Conservation (phyloP, 208 protist genomes). For the Herpetomonas tarakana region DNA sequence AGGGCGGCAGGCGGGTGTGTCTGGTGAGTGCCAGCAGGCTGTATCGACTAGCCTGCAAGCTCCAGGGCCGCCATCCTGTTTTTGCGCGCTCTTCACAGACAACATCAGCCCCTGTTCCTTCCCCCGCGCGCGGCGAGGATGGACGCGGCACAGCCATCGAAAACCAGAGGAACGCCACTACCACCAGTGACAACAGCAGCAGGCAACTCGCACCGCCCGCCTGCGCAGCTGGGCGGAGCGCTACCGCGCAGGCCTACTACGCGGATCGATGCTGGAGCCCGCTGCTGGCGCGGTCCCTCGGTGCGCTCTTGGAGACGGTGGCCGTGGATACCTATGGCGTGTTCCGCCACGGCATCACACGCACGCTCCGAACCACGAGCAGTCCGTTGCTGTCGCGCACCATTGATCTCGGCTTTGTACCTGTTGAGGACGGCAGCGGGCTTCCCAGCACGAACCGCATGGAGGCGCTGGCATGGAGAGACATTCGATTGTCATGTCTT, state of each 20-base stretch:
- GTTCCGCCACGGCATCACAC: constrained; percentile 5
- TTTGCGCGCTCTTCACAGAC: neutral
- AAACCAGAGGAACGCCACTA: no score
- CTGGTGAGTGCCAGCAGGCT: constrained; percentile 23
- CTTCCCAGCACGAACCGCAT: no score
- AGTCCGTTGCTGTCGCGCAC: neutral
- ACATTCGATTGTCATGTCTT: no score
- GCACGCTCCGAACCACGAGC: neutral
- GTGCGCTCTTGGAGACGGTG: constrained; percentile 23
- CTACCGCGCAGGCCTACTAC: constrained; percentile 1
- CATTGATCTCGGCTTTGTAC: neutral
- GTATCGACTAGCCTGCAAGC: constrained; percentile 11
- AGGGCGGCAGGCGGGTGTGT: constrained; percentile 18
- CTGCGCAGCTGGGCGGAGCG: no score
- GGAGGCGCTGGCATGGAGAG: no score
- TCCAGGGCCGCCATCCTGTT: constrained; percentile 13
- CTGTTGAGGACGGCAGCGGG: neutral
- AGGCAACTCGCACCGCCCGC: no score
- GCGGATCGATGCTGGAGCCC: constrained; percentile 25
- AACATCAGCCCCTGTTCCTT: neutral
- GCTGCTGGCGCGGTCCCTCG: constrained; percentile 29
- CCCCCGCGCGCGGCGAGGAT: neutral
- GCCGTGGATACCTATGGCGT: constrained; percentile 12
- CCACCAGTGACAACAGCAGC: no score
- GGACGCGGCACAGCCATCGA: no score